Percentiles rank a stretch among this genome's conserved stretches.
These are phyloP conservation scores for Apiotrichum sp. DNA, from an alignment of 1,284 basidiomycete species.

Conservation along the genomic window DNA sequence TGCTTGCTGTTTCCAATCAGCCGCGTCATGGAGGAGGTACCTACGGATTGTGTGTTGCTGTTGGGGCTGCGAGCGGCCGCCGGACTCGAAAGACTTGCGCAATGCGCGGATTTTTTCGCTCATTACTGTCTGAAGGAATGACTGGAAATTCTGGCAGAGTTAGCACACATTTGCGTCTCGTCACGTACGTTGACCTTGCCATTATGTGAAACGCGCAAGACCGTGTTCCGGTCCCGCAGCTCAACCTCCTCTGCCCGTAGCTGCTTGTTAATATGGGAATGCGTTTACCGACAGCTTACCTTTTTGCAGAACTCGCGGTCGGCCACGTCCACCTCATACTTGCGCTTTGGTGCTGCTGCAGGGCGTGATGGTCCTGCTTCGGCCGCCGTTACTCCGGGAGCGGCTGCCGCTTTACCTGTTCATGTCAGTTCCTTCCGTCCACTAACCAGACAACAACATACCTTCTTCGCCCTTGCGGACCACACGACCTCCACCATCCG, in stretches of 20 bases:
- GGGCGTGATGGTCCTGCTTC: conserved; percentile 50
- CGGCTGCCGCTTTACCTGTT: neutral
- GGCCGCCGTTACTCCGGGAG: conserved; percentile 25
- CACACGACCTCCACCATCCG: conserved; percentile 53
- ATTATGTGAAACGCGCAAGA: conserved; percentile 30
- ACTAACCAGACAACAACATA: conserved; percentile 66
- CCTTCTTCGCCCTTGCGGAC: conserved; percentile 56
- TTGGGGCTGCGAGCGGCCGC: conserved; percentile 12
- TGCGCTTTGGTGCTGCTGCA: conserved; percentile 56
- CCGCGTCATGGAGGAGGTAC: neutral
- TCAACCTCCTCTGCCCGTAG: conserved; percentile 40
- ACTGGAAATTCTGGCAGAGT: conserved; percentile 34
- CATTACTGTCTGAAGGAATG: conserved; percentile 37
- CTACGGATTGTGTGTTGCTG: conserved; percentile 2
- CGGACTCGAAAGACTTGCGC: conserved; percentile 30
- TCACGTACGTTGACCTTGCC: conserved; percentile 39
- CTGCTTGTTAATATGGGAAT: conserved; percentile 12
- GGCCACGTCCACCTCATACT: conserved; percentile 67
- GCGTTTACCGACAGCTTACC: conserved; percentile 19
- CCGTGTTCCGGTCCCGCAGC: conserved; percentile 38
- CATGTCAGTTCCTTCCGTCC: conserved; percentile 42
- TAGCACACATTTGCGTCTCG: neutral
- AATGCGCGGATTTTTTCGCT: conserved; percentile 38
- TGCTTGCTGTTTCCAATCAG: conserved; percentile 4
- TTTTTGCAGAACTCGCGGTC: conserved; percentile 78